phyloP scores from a whole-genome alignment of 2,329 filamentous ascomycete species.

The Amylocarpus encephaloides region DNA sequence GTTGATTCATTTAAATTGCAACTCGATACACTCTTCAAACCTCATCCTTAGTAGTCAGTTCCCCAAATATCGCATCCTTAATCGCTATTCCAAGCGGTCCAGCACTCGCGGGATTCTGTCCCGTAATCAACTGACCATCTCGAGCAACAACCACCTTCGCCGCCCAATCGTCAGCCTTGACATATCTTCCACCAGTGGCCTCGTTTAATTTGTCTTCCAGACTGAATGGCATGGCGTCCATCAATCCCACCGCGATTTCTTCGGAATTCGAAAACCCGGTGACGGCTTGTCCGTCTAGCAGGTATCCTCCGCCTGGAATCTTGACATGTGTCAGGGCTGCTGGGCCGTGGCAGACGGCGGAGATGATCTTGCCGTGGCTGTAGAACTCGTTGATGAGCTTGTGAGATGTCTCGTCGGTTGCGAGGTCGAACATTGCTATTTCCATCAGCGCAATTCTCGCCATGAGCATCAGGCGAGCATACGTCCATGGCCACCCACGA shows the following conservation, averaged over 20 bases:
- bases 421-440: constrained; percentile 33
- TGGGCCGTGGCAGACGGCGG: constrained; percentile 63
- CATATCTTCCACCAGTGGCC: constrained; percentile 48
- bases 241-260: constrained; percentile 36
- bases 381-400: constrained; percentile 56
- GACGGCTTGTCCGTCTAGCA: constrained; percentile 50
- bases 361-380: constrained; percentile 54
- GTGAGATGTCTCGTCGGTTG: constrained; percentile 46
- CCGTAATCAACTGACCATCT: constrained; percentile 34
- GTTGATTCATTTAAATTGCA: too few species aligned
- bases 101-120: constrained; percentile 38
- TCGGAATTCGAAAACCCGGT: constrained; percentile 55
- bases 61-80: constrained; percentile 13
- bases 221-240: constrained; percentile 47
- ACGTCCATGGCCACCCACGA: constrained; percentile 51
- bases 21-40: not conserved
- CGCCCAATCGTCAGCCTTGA: constrained; percentile 42
- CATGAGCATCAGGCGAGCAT: constrained; percentile 29
- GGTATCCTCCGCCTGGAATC: constrained; percentile 41
- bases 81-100: constrained; percentile 34
- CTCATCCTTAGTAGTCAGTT: constrained; percentile 12
- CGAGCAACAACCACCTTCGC: constrained; percentile 32
- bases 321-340: constrained; percentile 55
- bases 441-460: not conserved
- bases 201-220: constrained; percentile 48